These are phyloP conservation scores for Holtermannia corniformis DNA, from an alignment of 768 basidiomycete genomes.

Conservation along the genomic window DNA sequence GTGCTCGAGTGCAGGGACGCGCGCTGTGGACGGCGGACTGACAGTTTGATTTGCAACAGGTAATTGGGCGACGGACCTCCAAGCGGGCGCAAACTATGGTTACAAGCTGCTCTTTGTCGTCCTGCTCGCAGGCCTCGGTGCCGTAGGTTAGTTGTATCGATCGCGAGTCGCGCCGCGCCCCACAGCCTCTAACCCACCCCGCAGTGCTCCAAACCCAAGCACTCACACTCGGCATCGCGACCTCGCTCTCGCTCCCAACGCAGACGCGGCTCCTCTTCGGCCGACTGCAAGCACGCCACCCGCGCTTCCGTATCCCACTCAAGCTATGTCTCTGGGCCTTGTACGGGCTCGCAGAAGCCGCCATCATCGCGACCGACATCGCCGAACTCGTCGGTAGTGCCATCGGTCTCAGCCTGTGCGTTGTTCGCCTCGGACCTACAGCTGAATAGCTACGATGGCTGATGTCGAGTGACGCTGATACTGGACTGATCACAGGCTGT, in stretches of 20 bases:
- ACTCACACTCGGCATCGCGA: conserved; percentile 57
- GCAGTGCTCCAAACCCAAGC: conserved; percentile 69
- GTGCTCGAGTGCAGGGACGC: neutral
- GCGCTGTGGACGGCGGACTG: neutral
- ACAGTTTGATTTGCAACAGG: conserved; percentile 55
- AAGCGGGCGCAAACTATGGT: conserved; percentile 75
- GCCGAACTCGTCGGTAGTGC: conserved; percentile 74
- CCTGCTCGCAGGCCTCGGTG: conserved; percentile 69
- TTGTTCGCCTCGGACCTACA: neutral
- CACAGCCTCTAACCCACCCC: neutral
- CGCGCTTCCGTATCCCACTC: conserved; percentile 25
- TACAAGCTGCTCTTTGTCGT: conserved; percentile 81
- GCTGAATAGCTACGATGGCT: neutral
- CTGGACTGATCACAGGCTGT: conserved; percentile 26
- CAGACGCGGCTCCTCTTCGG: conserved; percentile 32
- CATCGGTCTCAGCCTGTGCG: conserved; percentile 60
- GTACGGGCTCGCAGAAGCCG: conserved; percentile 50
- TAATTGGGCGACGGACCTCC: conserved; percentile 84
- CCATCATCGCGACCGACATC: conserved; percentile 67
- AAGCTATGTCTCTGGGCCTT: conserved; percentile 16
- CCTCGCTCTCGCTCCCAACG: conserved; percentile 26
- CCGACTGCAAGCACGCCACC: conserved; percentile 33
- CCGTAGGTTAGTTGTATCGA: conserved; percentile 45
- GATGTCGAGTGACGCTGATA: neutral
- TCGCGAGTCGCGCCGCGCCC: neutral